Percentiles rank a stretch among this genome's conserved stretches.
These are phyloP conservation scores for Hyphodiscus sp. DNA, from an alignment of 2,329 filamentous ascomycete species.

Conservation along the genomic window DNA sequence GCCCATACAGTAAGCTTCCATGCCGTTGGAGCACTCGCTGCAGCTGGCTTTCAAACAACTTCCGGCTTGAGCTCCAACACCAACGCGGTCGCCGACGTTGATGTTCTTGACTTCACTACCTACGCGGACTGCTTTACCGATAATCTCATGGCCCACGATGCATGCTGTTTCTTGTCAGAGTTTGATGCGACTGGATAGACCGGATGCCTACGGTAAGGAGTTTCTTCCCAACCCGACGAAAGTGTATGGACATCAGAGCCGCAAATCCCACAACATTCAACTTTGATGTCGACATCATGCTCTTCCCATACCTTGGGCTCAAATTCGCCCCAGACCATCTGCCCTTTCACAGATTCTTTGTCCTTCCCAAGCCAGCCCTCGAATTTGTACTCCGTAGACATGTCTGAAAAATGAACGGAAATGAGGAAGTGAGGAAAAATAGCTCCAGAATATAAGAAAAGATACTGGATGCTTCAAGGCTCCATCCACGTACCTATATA, in stretches of 20 bases:
- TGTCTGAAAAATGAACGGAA: conserved; percentile 11
- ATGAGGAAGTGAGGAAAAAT: no score
- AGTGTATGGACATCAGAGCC: conserved; percentile 34
- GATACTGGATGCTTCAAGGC: no score
- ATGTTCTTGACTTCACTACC: conserved; percentile 38
- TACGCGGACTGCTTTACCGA: conserved; percentile 40
- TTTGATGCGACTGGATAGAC: background rate
- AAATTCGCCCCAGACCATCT: conserved; percentile 34
- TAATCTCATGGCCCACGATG: conserved; percentile 46
- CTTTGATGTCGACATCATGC: conserved; percentile 43
- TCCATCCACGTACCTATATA: no score
- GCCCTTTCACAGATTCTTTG: conserved; percentile 27
- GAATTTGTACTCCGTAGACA: conserved; percentile 28
- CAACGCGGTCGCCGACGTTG: conserved; percentile 47
- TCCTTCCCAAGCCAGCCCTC: conserved; percentile 34
- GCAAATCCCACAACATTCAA: conserved; percentile 46
- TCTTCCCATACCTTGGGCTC: conserved; percentile 44
- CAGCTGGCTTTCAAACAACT: conserved; percentile 4
- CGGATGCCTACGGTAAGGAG: background rate
- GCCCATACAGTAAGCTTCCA: conserved; percentile 20
- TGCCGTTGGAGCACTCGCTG: conserved; percentile 9
- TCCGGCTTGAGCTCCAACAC: conserved; percentile 44
- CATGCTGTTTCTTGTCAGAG: conserved; percentile 22
- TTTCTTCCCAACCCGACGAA: conserved; percentile 24
- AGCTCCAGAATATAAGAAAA: no score